A percentile compares a stretch with the other conserved stretches of the same genome.
These are phyloP conservation scores for Helminthosporium solani DNA, from an alignment of 2,329 filamentous ascomycete genomes.

Conservation along the genomic window DNA sequence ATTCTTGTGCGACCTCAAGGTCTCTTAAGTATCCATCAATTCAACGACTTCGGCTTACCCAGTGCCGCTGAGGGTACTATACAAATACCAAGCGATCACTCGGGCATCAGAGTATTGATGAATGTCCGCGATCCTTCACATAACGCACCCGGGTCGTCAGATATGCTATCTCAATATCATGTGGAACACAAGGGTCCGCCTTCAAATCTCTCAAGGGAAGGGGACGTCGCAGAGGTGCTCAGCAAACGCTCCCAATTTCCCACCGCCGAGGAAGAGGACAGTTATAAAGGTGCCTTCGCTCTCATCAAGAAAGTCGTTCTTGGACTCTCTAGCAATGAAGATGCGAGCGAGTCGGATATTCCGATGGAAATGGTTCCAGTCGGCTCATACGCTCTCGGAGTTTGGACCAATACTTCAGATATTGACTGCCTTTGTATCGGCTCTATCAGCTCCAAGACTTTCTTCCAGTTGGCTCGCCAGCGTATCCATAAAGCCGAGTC, in stretches of 20 bases:
- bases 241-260: slow-evolving; percentile 46
- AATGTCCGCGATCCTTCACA: slow-evolving; percentile 27
- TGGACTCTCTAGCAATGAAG: slow-evolving; percentile 26
- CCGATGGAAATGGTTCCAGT: slow-evolving; percentile 59
- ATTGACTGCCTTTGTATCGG: slow-evolving; percentile 68
- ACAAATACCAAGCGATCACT: slow-evolving; percentile 51
- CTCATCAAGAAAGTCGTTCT: slow-evolving; percentile 49
- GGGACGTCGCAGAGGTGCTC: slow-evolving; percentile 17
- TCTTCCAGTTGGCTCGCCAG: slow-evolving; percentile 61
- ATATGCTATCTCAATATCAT: slow-evolving; percentile 7
- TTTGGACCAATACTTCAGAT: slow-evolving; percentile 62
- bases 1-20: slow-evolving; percentile 55
- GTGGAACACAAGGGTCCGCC: slow-evolving; percentile 16
- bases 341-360: slow-evolving; percentile 17
- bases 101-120: slow-evolving; percentile 50
- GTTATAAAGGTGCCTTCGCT: slow-evolving; percentile 49
- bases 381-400: slow-evolving; percentile 65
- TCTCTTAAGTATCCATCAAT: slow-evolving; percentile 45
- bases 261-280: slow-evolving; percentile 45
- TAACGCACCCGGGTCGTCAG: not conserved
- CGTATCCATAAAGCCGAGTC: slow-evolving; percentile 52
- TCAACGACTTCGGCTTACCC: slow-evolving; percentile 60
- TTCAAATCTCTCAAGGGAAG: slow-evolving; percentile 9
- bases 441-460: slow-evolving; percentile 59
- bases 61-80: slow-evolving; percentile 20